Evolutionary conservation across 2,329 filamentous ascomycete species (phyloP), one percentile per base, ranked within the genome.

Genomic region (Aspergillus versicolor): DNA sequence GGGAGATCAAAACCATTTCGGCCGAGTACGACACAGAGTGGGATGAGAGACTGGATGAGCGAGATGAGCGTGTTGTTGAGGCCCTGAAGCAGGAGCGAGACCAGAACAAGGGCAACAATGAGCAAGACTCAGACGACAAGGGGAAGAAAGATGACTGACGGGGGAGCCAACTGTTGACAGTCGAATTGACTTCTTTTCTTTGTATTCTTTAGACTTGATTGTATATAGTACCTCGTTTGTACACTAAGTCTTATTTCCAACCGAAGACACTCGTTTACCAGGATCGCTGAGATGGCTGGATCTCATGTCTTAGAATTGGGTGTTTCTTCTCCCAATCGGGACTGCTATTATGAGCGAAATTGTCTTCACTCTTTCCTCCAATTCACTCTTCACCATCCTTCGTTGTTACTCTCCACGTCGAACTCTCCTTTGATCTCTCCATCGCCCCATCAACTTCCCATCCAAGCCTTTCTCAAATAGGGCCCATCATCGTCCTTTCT

Each of bases 11-110:
- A 74, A 81, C 82, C 15, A 84, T 95, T 8, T 91, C 92, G 0
- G 84, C 87, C 34, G 91, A 96, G 74, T 96, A 96, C 71, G 91
- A 95, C 65, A 90, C 92, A 7, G 90, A 93, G 51, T 96, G 91
- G 90, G 85, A 96, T 66, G 91, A 94, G 77, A 82, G 81, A 59
- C 79, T 78, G 61, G 90, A 95, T 63, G 84, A 93, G 51, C 86
- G 85, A 12, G 84, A 88, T 65, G 82, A 88, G 61, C 76, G 73
- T 55, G 82, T 85, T 19, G 78, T 76, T 2, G 74, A 83, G 60
- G 82, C 80, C 6, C 66, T 85, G 59, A 78, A 77, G 60, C 75
- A 84, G 40, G 79, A 84, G 30, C 65, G 80, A 22, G 70, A 72
- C 34, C 69, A 77, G 52, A 74, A 75, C 57, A 69, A 75, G 30